phyloP scores from a whole-genome alignment of 768 basidiomycete genomes.

The Naganishia randhawae region DNA sequence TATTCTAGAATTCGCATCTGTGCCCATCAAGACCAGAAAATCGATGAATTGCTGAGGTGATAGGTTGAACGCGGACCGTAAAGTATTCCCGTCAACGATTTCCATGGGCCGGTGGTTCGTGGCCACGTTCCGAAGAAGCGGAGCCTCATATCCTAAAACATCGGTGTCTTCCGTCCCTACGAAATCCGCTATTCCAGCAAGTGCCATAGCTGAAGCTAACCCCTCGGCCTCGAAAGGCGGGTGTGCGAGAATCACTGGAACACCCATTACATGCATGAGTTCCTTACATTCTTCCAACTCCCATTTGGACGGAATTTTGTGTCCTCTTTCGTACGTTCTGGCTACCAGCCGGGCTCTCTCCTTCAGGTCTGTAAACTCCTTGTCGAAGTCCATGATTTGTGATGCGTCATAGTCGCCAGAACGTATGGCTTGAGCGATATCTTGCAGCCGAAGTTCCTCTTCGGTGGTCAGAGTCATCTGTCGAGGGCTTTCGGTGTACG shows the following conservation, averaged over 20 bases:
- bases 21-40: constrained; percentile 80
- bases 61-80: constrained; percentile 62
- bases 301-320: constrained; percentile 57
- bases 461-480: constrained; percentile 38
- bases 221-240: constrained; percentile 81
- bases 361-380: not conserved
- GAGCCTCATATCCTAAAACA: constrained; percentile 55
- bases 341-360: constrained; percentile 28
- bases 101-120: constrained; percentile 61
- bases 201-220: constrained; percentile 70
- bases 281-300: constrained; percentile 70
- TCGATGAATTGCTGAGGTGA: constrained; percentile 65
- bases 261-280: constrained; percentile 73
- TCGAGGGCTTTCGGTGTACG: constrained; percentile 37
- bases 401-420: not conserved
- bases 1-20: constrained; percentile 83
- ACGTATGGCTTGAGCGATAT: constrained; percentile 3
- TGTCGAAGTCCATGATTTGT: not conserved
- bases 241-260: constrained; percentile 66
- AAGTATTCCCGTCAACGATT: constrained; percentile 62
- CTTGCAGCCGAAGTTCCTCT: constrained; percentile 9
- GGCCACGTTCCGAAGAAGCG: constrained; percentile 74
- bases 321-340: constrained; percentile 37
- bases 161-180: constrained; percentile 77
- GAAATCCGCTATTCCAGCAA: constrained; percentile 72